Evolutionary conservation across 306 rosid species (phyloP).

Genomic region (Corylus heterophylla): DNA sequence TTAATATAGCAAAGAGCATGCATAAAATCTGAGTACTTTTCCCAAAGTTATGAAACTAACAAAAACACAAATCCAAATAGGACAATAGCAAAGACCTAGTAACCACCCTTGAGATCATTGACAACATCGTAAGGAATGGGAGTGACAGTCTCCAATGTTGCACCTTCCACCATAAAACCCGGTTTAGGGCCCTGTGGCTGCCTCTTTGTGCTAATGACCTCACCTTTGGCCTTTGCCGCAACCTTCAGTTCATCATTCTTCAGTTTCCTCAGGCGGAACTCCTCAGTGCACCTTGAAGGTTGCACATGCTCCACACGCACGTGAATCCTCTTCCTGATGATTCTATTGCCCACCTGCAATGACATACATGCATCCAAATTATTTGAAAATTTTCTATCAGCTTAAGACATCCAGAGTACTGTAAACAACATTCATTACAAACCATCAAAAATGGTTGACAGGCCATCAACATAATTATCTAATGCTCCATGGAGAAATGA

Average conservation of each 20-base stretch:
- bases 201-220: slow-evolving; percentile 80
- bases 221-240: slow-evolving; percentile 78
- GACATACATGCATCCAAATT: background rate
- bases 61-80: slow-evolving; percentile 3
- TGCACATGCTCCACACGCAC: slow-evolving; percentile 90
- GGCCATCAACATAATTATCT: background rate
- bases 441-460: background rate
- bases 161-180: slow-evolving; percentile 90
- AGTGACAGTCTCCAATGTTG: slow-evolving; percentile 85
- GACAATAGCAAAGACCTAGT: slow-evolving; percentile 37
- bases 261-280: slow-evolving; percentile 65
- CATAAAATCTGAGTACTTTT: slow-evolving; percentile 5
- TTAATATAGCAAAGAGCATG: background rate
- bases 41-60: background rate
- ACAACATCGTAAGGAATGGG: slow-evolving; percentile 97
- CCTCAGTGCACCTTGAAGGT: slow-evolving; percentile 85
- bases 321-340: slow-evolving; percentile 81
- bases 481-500: background rate
- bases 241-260: slow-evolving; percentile 77
- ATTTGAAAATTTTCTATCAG: background rate
- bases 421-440: background rate
- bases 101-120: slow-evolving; percentile 96
- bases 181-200: slow-evolving; percentile 92
- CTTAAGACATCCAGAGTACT: background rate
- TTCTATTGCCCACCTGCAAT: slow-evolving; percentile 73